A percentile compares a stretch with the other conserved stretches of the same genome.
These are phyloP conservation scores for Simplicillium sp. DNA, from an alignment of 2,329 filamentous ascomycete species.

Conservation along the genomic window DNA sequence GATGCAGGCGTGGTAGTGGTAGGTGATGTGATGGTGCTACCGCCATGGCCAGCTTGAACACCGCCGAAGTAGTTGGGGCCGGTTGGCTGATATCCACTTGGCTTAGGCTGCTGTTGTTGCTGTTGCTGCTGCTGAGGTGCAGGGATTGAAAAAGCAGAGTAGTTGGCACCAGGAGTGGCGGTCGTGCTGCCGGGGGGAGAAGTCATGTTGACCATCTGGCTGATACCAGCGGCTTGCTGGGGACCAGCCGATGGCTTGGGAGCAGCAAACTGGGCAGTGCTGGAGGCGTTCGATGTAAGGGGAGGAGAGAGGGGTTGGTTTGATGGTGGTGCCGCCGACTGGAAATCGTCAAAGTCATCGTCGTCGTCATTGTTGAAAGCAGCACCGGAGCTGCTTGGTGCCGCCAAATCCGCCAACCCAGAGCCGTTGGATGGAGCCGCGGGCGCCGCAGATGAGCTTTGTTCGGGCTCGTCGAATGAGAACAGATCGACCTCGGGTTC, in stretches of 20 bases:
- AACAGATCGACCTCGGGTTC: conserved; percentile 89
- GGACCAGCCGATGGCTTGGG: conserved; percentile 80
- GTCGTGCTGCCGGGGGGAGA: conserved; percentile 67
- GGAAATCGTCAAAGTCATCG: conserved; percentile 96
- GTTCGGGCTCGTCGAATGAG: conserved; percentile 72
- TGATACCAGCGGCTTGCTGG: conserved; percentile 64
- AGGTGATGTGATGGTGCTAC: conserved; percentile 14
- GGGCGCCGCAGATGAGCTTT: conserved; percentile 35
- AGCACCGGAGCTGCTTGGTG: conserved; percentile 12
- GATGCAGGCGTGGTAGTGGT: conserved; percentile 20
- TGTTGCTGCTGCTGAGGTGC: conserved; percentile 14
- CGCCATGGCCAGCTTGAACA: conserved; percentile 38
- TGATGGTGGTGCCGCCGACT: conserved; percentile 50
- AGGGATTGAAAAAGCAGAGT: conserved; percentile 47
- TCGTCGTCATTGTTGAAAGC: conserved; percentile 53
- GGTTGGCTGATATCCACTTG: conserved; percentile 60
- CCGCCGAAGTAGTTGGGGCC: conserved; percentile 95
- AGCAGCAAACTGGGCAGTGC: conserved; percentile 61
- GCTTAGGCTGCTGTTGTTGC: conserved; percentile 40
- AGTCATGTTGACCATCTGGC: conserved; percentile 68
- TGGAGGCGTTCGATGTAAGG: conserved; percentile 41
- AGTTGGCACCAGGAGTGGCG: conserved; percentile 49
- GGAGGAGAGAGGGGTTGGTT: conserved; percentile 19
- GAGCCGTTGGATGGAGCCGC: conserved; percentile 36
- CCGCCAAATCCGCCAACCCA: conserved; percentile 34